Evolutionary conservation across 2,329 filamentous ascomycete genomes (phyloP).

Genomic region (Trichoderma asperellum): DNA sequence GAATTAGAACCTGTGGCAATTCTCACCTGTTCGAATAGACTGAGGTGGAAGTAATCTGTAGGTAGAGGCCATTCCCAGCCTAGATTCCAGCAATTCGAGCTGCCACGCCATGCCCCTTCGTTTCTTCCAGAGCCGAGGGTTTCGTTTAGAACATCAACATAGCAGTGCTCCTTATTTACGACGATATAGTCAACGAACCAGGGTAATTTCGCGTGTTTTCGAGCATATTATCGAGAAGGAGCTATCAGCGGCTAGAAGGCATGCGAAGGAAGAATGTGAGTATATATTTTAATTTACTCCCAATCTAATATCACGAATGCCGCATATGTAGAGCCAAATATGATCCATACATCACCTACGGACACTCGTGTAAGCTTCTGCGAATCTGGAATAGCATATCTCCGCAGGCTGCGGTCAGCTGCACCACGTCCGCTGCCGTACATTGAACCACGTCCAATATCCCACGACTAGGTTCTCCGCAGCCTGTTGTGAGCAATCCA

Average conservation of each 20-base stretch:
- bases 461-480: neutral
- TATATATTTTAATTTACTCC: neutral
- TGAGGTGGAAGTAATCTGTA: neutral
- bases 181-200: neutral
- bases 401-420: no score
- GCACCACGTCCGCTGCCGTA: neutral
- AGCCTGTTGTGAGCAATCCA: neutral
- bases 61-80: neutral
- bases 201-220: no score
- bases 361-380: neutral
- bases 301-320: neutral
- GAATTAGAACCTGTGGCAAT: neutral
- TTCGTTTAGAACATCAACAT: neutral
- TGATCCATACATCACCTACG: no score
- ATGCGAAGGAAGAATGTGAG: neutral
- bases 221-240: no score
- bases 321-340: neutral
- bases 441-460: neutral
- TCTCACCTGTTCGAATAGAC: neutral
- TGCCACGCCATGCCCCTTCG: neutral
- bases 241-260: neutral
- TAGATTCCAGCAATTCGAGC: neutral
- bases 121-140: neutral
- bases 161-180: neutral
- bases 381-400: neutral